phyloP scores from a whole-genome alignment of 2,329 filamentous ascomycete genomes.

The Tolypocladium tundrense region DNA sequence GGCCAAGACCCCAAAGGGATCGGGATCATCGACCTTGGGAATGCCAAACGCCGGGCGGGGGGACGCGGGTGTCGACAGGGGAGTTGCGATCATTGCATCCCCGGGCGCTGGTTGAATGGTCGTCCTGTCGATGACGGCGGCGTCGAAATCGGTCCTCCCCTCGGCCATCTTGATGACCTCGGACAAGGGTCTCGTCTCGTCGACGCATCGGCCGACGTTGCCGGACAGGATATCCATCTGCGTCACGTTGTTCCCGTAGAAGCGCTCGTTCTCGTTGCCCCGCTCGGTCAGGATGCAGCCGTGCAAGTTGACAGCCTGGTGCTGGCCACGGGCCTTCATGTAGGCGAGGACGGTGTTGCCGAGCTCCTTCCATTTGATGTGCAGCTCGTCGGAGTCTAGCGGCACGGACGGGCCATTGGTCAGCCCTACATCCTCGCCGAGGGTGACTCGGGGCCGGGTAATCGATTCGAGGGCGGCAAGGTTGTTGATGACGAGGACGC shows the following conservation, averaged over 20 bases:
- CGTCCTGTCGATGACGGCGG: conserved; percentile 51
- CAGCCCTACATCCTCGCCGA: conserved; percentile 73
- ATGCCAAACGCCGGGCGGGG: conserved; percentile 58
- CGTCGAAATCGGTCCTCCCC: conserved; percentile 67
- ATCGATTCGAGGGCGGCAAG: conserved; percentile 76
- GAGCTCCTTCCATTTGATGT: conserved; percentile 40
- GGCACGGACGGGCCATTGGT: conserved; percentile 63
- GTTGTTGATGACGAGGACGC: conserved; percentile 85
- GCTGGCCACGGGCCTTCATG: conserved; percentile 46
- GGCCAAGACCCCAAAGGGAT: conserved; percentile 84
- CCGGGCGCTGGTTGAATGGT: conserved; percentile 62
- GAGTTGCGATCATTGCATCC: conserved; percentile 51
- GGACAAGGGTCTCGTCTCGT: conserved; percentile 51
- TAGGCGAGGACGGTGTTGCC: conserved; percentile 47
- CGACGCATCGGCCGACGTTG: conserved; percentile 42
- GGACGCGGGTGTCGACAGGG: conserved; percentile 23
- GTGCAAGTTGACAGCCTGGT: conserved; percentile 43
- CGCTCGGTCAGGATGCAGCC: conserved; percentile 48
- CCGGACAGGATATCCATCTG: conserved; percentile 49
- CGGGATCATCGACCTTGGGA: conserved; percentile 70
- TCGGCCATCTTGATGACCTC: conserved; percentile 85
- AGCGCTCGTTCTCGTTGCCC: conserved; percentile 49
- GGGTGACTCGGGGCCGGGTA: conserved; percentile 64
- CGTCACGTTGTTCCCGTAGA: conserved; percentile 39
- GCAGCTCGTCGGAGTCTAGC: conserved; percentile 39